Percentiles rank a stretch among this genome's conserved stretches.
Conservation (phyloP, 345 rosid genomes). For the Populus deltoides region DNA sequence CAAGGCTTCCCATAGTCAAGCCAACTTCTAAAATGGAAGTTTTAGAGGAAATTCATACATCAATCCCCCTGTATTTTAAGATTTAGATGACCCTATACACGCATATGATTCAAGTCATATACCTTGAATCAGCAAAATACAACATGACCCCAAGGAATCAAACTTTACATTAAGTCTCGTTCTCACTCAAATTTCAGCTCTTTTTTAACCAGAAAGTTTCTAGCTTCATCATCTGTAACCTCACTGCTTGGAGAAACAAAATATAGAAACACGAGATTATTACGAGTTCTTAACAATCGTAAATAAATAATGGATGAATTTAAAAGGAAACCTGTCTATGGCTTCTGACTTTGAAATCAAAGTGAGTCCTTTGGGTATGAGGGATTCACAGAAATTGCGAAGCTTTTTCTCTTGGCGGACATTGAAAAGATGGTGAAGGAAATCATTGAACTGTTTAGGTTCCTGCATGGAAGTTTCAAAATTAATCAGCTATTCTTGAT, state of each 20-base stretch:
- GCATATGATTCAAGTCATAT: neutral
- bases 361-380: slow-evolving; percentile 46
- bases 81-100: neutral
- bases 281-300: neutral
- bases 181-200: slow-evolving; percentile 10
- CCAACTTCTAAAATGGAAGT: neutral
- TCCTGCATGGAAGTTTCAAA: slow-evolving; percentile 47
- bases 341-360: slow-evolving; percentile 82
- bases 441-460: slow-evolving; percentile 73
- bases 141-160: neutral
- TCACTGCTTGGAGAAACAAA: slow-evolving; percentile 45
- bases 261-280: slow-evolving; percentile 7
- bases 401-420: slow-evolving; percentile 41
- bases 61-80: neutral
- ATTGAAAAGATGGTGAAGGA: slow-evolving; percentile 38
- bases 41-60: neutral
- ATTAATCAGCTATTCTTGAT: neutral
- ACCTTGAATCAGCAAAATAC: neutral
- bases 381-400: slow-evolving; percentile 40
- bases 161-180: neutral
- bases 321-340: slow-evolving; percentile 59
- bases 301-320: neutral
- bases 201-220: slow-evolving; percentile 27
- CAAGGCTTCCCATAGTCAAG: neutral
- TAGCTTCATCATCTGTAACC: slow-evolving; percentile 59